Evolutionary conservation across 1,284 basidiomycete genomes (phyloP).

Genomic region (Vanrija humicola): DNA sequence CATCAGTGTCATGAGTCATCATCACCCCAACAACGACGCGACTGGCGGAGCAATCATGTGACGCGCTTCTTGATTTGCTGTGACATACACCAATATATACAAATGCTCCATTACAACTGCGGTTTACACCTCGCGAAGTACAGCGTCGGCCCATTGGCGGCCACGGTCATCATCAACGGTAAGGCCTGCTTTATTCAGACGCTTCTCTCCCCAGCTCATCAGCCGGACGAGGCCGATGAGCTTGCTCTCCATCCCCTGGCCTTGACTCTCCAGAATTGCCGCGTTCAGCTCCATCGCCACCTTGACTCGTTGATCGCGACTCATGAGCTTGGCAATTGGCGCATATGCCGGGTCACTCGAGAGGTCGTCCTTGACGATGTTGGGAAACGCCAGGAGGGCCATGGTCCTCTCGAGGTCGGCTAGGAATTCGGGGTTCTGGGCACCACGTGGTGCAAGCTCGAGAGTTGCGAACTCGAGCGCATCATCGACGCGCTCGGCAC

Average conservation of each 20-base stretch:
- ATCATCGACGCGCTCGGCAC: constrained; percentile 69
- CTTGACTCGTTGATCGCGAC: constrained; percentile 79
- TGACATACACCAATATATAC: constrained; percentile 1
- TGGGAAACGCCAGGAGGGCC: constrained; percentile 83
- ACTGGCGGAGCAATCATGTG: background rate
- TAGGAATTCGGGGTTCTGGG: constrained; percentile 90
- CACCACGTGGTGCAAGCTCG: constrained; percentile 88
- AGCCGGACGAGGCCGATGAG: constrained; percentile 78
- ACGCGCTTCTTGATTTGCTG: background rate
- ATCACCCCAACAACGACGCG: background rate
- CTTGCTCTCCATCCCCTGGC: constrained; percentile 89
- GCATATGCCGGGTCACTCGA: constrained; percentile 38
- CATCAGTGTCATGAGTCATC: background rate
- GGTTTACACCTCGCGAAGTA: constrained; percentile 3
- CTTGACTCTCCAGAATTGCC: constrained; percentile 84
- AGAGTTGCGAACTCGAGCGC: constrained; percentile 87
- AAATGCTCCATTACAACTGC: background rate
- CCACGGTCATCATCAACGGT: constrained; percentile 17
- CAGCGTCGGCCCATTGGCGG: constrained; percentile 17
- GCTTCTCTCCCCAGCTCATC: constrained; percentile 79
- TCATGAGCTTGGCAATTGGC: constrained; percentile 57
- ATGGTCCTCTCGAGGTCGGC: constrained; percentile 90
- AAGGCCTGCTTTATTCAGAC: constrained; percentile 59
- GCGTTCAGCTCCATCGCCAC: constrained; percentile 89
- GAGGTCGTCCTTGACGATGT: constrained; percentile 51